Base-by-base conservation (phyloP, 1,284 basidiomycete species). In the Ganoderma multipileum region DNA sequence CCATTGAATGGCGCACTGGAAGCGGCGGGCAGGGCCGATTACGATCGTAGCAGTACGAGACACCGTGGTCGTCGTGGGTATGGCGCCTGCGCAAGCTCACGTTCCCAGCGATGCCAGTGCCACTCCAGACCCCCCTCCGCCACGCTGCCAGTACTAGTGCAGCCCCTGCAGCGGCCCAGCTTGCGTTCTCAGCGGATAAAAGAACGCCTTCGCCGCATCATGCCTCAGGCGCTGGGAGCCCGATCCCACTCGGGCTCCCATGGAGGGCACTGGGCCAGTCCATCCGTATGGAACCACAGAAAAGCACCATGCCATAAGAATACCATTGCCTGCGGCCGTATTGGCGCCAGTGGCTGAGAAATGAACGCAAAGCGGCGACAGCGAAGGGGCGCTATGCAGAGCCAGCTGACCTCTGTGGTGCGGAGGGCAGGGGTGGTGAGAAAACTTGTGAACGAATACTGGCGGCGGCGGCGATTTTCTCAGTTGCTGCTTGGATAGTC, bases 161-260 rank as follows among this genome's bases (percentile, higher is more conserved):
- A 57, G 68, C 61, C 42, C 41, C 61, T 44, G 61, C 55, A 58
- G 64, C 63, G 64, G 54, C 63, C 47, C 63, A 62, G 61, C 66
- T 63, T 39, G 63, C 66, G 39, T 52, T 64, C 54, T 42, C 66
- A 67, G 71, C 68, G 71, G 66, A 66, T 62, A 68, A 66, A 69
- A 59, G 58, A 63, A 55, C 65, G 50, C 60, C 65, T 67, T 65
- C 47, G 50, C 60, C 61, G 60, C 60, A 63, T 61, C 65, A 61
- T 61, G 23, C 57, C 52, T 8, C 63, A 69, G 64, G 70, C 72
- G 68, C 69, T 71, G 72, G 30, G 70, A 73, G 72, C 72, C 72
- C 72, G 72, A 71, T 59, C 58, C 33, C 20, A 44, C 18, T 71
- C 72, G 72, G 72, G 64, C 69, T 73, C 72, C 72, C 72, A 73